A percentile compares a stretch with the other conserved stretches of the same genome.
These are phyloP conservation scores for Phaeosphaeriaceae sp. DNA, from an alignment of 2,329 filamentous ascomycete genomes.

Conservation along the genomic window DNA sequence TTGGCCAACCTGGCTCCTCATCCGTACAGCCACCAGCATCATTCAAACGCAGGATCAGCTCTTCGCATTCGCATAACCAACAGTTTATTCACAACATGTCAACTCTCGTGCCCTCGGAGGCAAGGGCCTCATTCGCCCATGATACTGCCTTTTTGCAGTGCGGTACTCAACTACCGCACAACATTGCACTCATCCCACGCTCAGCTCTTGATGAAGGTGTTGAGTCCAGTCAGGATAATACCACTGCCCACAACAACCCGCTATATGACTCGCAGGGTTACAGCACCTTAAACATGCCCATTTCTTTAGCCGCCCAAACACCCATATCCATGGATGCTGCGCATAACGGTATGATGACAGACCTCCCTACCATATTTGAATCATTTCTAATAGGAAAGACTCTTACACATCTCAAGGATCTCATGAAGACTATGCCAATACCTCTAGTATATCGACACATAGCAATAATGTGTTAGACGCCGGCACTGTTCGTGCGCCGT, in stretches of 20 bases:
- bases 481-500: slow-evolving; percentile 11
- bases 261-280: slow-evolving; percentile 20
- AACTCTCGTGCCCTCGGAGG: slow-evolving; percentile 24
- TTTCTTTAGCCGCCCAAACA: slow-evolving; percentile 27
- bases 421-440: slow-evolving; percentile 3
- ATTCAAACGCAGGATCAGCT: slow-evolving; percentile 16
- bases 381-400: slow-evolving; percentile 13
- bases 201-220: slow-evolving; percentile 20
- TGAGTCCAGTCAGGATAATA: background rate
- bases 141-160: slow-evolving; percentile 1
- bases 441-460: slow-evolving; percentile 4
- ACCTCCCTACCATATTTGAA: slow-evolving; percentile 30
- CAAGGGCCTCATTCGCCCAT: slow-evolving; percentile 10
- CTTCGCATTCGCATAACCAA: slow-evolving; percentile 22
- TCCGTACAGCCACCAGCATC: slow-evolving; percentile 14
- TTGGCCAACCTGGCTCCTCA: slow-evolving; percentile 5
- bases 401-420: slow-evolving; percentile 23
- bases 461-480: slow-evolving; percentile 6
- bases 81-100: slow-evolving; percentile 34
- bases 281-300: slow-evolving; percentile 29
- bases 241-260: slow-evolving; percentile 8
- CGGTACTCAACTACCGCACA: slow-evolving; percentile 3
- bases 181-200: slow-evolving; percentile 27
- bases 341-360: slow-evolving; percentile 37
- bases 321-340: slow-evolving; percentile 27